Base-by-base conservation (phyloP, 2,329 filamentous ascomycete genomes). In the Verticillium longisporum region DNA sequence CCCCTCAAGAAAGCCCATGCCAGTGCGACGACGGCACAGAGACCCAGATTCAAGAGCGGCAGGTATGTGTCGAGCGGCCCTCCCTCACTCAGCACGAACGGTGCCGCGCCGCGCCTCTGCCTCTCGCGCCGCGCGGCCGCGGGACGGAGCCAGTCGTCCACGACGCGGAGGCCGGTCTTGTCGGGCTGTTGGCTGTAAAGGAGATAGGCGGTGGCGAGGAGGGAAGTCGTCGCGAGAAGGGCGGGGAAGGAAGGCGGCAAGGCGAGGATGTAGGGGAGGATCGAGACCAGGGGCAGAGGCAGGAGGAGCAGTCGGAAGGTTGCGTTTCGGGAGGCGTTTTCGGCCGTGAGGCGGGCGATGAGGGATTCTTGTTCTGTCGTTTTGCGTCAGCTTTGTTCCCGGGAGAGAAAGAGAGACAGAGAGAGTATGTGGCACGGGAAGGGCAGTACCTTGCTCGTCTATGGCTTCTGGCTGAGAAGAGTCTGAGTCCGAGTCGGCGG, bases 381-480 rank as follows among this genome's bases (percentile, higher is more conserved):
- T 26, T 26, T 45, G 58, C 2, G 61, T 70, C 64, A 55, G 37
- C 3, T 3, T 3, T 3, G 26, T 26, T 3, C 26, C 26, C 26
- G 26, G 26, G 26, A 2, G 26, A 26, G 33, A 26, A n/a, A 37
- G 41, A 13, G 53, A 55, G 61, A 55, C 55, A 55, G 26, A 56
- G 11, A 26, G 60, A 60, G 38, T n/a, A 34, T 36, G 36, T 31
- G 26, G n/a, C n/a, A 11, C 4, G 15, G 18, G n/a, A 18, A 3
- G 31, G 37, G 37, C 53, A 65, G 59, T 72, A 88, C 88, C 88
- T 81, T 93, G 83, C 74, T 93, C 90, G 71, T 95, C 91, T 63
- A 95, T 78, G 60, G 86, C 83, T 66, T 87, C 82, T 13, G 83
- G 81, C 34, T 80, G 74, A 31, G 73, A 74, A 71, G 82, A 79